Percentiles rank a stretch among this genome's conserved stretches.
Evolutionary conservation across 495 filamentous ascomycete genomes (phyloP).

Genomic region (Tuber brumale): DNA sequence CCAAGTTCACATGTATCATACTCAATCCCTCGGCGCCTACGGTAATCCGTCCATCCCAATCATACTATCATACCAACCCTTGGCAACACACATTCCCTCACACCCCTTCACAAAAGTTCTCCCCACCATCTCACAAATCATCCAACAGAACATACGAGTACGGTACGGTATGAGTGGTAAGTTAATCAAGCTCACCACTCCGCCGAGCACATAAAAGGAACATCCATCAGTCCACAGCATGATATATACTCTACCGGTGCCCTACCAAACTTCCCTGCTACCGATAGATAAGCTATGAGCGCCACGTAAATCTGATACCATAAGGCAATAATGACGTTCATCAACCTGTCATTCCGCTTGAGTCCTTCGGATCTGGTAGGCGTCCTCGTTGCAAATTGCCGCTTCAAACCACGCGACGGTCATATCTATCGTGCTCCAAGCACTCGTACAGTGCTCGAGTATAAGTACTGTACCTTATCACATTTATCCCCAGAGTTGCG

Average conservation of each 20-base stretch:
- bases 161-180: no score
- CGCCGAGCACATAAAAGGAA: neutral
- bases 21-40: neutral
- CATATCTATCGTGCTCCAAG: neutral
- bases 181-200: neutral
- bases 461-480: neutral
- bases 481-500: neutral
- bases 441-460: no score
- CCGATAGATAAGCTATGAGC: neutral
- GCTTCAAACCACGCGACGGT: neutral
- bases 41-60: neutral
- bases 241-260: neutral
- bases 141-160: neutral
- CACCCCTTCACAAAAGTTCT: neutral
- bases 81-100: neutral
- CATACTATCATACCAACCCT: neutral
- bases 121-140: neutral
- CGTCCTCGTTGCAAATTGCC: neutral
- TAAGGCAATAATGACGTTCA: neutral
- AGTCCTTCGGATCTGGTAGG: neutral
- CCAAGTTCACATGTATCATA: no score
- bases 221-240: neutral
- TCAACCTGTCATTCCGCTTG: neutral
- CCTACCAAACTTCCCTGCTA: neutral
- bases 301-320: neutral